phyloP scores from a whole-genome alignment of 805 yeast species.

The Lachancea meyersii region DNA sequence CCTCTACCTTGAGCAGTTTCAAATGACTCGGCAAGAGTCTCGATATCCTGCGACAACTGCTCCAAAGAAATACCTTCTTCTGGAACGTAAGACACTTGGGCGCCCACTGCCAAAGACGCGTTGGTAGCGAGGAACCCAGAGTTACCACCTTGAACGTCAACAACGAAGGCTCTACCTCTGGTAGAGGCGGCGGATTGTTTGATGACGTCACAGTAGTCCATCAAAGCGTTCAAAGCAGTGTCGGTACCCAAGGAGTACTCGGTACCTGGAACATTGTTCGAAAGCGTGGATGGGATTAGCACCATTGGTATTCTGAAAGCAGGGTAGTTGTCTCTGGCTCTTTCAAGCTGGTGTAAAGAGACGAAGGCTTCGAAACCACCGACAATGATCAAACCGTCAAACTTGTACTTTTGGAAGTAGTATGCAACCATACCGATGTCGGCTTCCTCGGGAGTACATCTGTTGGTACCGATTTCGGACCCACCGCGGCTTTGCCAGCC shows the following conservation, averaged over 20 bases:
- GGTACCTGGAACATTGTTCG: slow-evolving; percentile 97
- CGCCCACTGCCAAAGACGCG: slow-evolving; percentile 82
- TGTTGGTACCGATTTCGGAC: slow-evolving; percentile 93
- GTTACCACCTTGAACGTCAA: slow-evolving; percentile 97
- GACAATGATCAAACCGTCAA: slow-evolving; percentile 83
- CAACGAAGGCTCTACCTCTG: slow-evolving; percentile 88
- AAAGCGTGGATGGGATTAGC: slow-evolving; percentile 89
- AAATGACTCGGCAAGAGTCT: slow-evolving; percentile 52
- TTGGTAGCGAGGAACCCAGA: slow-evolving; percentile 89
- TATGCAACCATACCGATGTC: slow-evolving; percentile 90
- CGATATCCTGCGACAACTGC: slow-evolving; percentile 60
- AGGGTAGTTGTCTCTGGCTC: slow-evolving; percentile 77
- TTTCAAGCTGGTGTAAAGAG: slow-evolving; percentile 73
- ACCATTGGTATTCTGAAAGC: slow-evolving; percentile 92
- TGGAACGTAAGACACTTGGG: slow-evolving; percentile 72
- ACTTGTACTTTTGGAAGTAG: slow-evolving; percentile 79
- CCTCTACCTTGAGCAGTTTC: slow-evolving; percentile 57
- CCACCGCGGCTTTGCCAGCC: slow-evolving; percentile 90
- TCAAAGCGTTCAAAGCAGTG: slow-evolving; percentile 87
- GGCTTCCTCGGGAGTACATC: slow-evolving; percentile 72
- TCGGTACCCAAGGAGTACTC: slow-evolving; percentile 94
- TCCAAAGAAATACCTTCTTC: slow-evolving; percentile 59
- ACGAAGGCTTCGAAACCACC: slow-evolving; percentile 98
- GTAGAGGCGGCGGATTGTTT: slow-evolving; percentile 94
- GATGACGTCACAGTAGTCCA: slow-evolving; percentile 89